Evolutionary conservation across 2,329 filamentous ascomycete species (phyloP).

Genomic region (Plenodomus tracheiphilus): DNA sequence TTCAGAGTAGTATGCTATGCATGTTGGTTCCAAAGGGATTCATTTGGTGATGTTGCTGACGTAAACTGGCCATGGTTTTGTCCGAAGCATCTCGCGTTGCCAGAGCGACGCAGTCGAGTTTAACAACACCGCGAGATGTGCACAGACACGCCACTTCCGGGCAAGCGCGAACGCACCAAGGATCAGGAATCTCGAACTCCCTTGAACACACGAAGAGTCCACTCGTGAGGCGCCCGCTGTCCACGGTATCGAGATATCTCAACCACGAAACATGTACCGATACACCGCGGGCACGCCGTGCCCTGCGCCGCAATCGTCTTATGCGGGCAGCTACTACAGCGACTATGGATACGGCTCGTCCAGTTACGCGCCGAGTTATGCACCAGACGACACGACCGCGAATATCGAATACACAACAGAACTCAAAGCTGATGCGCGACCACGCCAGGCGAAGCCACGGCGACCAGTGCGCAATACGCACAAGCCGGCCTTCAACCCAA

Average conservation of each 20-base stretch:
- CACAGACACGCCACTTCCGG: constrained; percentile 13
- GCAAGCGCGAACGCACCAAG: constrained; percentile 13
- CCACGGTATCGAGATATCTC: neutral
- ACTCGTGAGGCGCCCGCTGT: neutral
- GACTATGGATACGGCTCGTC: constrained; percentile 30
- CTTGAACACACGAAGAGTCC: constrained; percentile 9
- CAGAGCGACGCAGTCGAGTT: too few relatives aligned
- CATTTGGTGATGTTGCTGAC: too few relatives aligned
- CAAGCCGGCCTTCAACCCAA: constrained; percentile 36
- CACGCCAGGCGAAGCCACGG: constrained; percentile 32
- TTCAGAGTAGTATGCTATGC: too few relatives aligned
- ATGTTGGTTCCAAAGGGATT: too few relatives aligned
- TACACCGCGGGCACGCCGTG: constrained; percentile 43
- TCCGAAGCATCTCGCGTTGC: too few relatives aligned
- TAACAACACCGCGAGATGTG: too few relatives aligned
- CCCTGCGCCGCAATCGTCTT: constrained; percentile 36
- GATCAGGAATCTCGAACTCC: constrained; percentile 8
- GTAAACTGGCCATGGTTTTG: too few relatives aligned
- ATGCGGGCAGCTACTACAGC: constrained; percentile 28
- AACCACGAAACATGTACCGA: constrained; percentile 32
- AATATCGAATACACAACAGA: constrained; percentile 47
- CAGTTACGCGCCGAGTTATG: constrained; percentile 39
- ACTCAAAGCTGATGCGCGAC: constrained; percentile 26
- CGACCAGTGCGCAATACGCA: constrained; percentile 35
- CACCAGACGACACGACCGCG: constrained; percentile 38